These are phyloP conservation scores for Harringtonia aguacate DNA, from an alignment of 2,329 filamentous ascomycete genomes.

Conservation along the genomic window DNA sequence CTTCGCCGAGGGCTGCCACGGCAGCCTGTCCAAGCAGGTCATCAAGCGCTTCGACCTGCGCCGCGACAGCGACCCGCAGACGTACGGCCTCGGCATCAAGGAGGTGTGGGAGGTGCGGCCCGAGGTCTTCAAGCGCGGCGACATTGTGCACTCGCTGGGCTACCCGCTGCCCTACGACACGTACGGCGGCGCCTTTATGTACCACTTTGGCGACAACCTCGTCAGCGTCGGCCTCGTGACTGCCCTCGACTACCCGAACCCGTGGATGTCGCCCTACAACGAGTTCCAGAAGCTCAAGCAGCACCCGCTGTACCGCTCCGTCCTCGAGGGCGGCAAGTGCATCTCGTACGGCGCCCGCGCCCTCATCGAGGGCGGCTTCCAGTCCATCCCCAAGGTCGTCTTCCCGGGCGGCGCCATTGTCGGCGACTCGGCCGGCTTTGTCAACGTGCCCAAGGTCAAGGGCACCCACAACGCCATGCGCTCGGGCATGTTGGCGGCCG, in stretches of 20 bases:
- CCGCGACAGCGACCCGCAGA: slow-evolving; percentile 83
- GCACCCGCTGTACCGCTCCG: slow-evolving; percentile 77
- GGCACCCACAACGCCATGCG: slow-evolving; percentile 98
- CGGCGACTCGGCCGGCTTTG: slow-evolving; percentile 89
- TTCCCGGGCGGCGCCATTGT: slow-evolving; percentile 95
- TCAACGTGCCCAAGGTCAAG: slow-evolving; percentile 98
- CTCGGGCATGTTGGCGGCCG: slow-evolving; percentile 90
- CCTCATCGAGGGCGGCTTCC: slow-evolving; percentile 89
- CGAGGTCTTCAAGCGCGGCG: slow-evolving; percentile 79
- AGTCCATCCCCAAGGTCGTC: slow-evolving; percentile 92
- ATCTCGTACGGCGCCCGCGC: slow-evolving; percentile 92
- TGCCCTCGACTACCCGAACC: slow-evolving; percentile 90
- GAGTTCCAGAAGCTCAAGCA: slow-evolving; percentile 99
- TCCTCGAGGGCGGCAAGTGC: slow-evolving; percentile 93
- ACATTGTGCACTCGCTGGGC: slow-evolving; percentile 83
- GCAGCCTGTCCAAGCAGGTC: slow-evolving; percentile 88
- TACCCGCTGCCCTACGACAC: slow-evolving; percentile 82
- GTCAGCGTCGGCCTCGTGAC: slow-evolving; percentile 87
- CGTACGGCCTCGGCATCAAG: slow-evolving; percentile 88
- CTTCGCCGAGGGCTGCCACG: slow-evolving; percentile 91
- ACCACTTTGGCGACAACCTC: slow-evolving; percentile 96
- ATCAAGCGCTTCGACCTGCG: slow-evolving; percentile 89
- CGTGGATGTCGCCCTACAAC: slow-evolving; percentile 88
- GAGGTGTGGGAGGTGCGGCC: slow-evolving; percentile 96
- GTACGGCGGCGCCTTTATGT: slow-evolving; percentile 98